Conservation (phyloP, 2,329 filamentous ascomycete genomes). For the Leptosphaerulina australis region DNA sequence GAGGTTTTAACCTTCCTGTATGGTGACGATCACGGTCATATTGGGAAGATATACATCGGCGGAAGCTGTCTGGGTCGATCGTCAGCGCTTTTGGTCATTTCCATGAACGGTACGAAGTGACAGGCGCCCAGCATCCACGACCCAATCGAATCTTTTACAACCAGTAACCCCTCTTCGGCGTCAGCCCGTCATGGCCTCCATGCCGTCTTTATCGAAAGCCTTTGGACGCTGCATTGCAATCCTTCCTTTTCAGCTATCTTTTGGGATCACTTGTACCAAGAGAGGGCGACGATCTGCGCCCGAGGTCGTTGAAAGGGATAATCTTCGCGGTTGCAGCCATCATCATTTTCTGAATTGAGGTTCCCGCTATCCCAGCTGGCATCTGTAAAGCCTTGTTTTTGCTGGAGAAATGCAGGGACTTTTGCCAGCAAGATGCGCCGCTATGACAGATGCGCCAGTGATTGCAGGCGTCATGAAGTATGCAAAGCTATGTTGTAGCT, state of each 20-base stretch:
- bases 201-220: conserved; percentile 9
- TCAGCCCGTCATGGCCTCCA: conserved; percentile 12
- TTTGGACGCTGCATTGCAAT: background rate
- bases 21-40: conserved; percentile 18
- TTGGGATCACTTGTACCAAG: background rate
- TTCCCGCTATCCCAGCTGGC: background rate
- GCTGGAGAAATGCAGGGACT: conserved; percentile 3
- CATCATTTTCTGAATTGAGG: background rate
- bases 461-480: conserved; percentile 19
- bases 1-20: conserved; percentile 14
- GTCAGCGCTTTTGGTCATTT: conserved; percentile 1
- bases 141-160: conserved; percentile 13
- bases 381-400: conserved; percentile 2
- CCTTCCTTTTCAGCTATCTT: background rate
- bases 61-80: conserved; percentile 8
- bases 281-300: background rate
- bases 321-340: background rate
- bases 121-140: conserved; percentile 8
- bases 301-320: background rate
- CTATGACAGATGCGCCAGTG: conserved; percentile 4
- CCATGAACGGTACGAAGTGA: conserved; percentile 10
- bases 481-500: conserved; percentile 10
- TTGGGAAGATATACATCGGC: conserved; percentile 10
- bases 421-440: conserved; percentile 1
- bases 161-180: conserved; percentile 1